Base-by-base conservation (phyloP, 2,329 filamentous ascomycete genomes). In the Clonostachys sp. region DNA sequence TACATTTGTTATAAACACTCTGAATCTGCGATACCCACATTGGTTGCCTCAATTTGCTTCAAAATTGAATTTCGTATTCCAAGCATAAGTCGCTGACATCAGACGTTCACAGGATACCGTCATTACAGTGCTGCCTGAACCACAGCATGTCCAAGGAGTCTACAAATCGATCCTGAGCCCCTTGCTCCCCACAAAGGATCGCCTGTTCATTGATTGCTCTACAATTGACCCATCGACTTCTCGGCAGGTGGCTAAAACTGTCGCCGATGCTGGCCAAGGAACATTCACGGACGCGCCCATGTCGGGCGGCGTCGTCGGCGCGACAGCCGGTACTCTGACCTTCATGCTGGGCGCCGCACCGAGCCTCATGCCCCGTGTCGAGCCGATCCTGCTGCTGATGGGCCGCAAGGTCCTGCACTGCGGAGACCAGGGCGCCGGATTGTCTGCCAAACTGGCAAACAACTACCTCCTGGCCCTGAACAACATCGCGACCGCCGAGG, bases 401-500 rank as follows among this genome's bases (percentile, higher is more conserved):
- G 94, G 94, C 46, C 84, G 84, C 61, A 86, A 86, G 50, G 86
- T 95, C 5, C 77, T 95, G 51, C 91, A 95, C 64, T 87, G 95
- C 58, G 94, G 94, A 5, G 75, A 75, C 1, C 91, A 95, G 55
- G 91, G 91, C 12, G 81, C 89, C 3, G 94, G 94, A 0, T 78
- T 99, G 2, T 88, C 90, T 12, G 94, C 88, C 38, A 99, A 99
- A 71, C 77, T 99, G 34, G 91, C 92, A 46, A 99, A 99, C 72
- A 99, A 99, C 68, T 99, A 99, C 65, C 81, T 97, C 30, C 76
- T 99, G 5, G 92, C 91, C 5, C 83, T 97, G 56, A 95, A 91
- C 74, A 99, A 99, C 68, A 91, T 85, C 49, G 81, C 79, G 5
- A 82, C 80, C 3, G 80, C 81, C 5, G 82, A 85, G 62, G 81